Conservation (phyloP, 2,329 filamentous ascomycete species). For the Aspergillus sp. region DNA sequence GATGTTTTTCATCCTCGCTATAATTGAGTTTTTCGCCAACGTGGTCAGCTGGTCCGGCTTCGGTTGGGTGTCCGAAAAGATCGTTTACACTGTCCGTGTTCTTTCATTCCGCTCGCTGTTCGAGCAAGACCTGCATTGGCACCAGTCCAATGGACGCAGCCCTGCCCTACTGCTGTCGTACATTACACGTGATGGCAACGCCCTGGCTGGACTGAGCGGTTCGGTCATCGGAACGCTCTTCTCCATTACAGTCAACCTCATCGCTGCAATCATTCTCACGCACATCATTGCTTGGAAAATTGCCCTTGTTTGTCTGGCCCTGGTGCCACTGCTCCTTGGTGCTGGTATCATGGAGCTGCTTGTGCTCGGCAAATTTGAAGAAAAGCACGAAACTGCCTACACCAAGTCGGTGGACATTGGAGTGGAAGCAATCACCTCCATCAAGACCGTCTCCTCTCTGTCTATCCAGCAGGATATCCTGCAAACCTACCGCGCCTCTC, state of each 20-base stretch:
- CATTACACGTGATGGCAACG: constrained; percentile 69
- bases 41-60: constrained; percentile 61
- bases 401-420: constrained; percentile 54
- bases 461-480: constrained; percentile 55
- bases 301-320: constrained; percentile 69
- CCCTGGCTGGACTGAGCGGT: constrained; percentile 68
- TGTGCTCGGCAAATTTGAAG: constrained; percentile 62
- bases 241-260: constrained; percentile 67
- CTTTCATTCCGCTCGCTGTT: constrained; percentile 67
- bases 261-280: constrained; percentile 68
- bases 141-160: constrained; percentile 65
- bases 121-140: constrained; percentile 69
- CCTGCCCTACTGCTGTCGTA: constrained; percentile 65
- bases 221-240: constrained; percentile 71
- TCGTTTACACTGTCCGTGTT: constrained; percentile 65
- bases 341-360: constrained; percentile 69
- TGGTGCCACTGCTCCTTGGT: constrained; percentile 68
- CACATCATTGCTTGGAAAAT: constrained; percentile 77
- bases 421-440: constrained; percentile 55
- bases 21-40: constrained; percentile 64
- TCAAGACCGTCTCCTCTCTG: constrained; percentile 55
- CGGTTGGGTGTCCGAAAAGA: constrained; percentile 63
- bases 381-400: constrained; percentile 54
- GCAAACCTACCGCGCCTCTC: constrained; percentile 47
- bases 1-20: constrained; percentile 63